These are phyloP conservation scores for Suillus placidus DNA, from an alignment of 768 basidiomycete genomes.

Conservation along the genomic window DNA sequence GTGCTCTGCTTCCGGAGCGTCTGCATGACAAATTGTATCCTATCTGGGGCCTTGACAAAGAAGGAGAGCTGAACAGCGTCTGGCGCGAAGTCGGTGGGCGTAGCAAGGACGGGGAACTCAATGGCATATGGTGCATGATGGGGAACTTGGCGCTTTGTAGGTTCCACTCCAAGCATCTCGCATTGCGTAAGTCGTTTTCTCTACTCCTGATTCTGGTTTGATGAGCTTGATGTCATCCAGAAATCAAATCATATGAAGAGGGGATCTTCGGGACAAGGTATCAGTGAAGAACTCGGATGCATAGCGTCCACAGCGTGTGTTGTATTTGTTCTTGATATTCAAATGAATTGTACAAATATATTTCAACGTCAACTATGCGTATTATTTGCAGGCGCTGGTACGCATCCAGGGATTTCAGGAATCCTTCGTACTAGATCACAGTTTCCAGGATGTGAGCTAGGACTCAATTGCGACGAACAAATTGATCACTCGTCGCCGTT, in stretches of 20 bases:
- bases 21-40: constrained; percentile 21
- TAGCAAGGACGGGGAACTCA: constrained; percentile 16
- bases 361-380: neutral
- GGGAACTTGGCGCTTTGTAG: constrained; percentile 65
- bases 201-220: neutral
- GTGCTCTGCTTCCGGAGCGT: constrained; percentile 23
- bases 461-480: neutral
- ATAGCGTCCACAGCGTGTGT: neutral
- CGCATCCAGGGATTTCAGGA: neutral
- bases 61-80: constrained; percentile 30
- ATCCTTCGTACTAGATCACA: neutral
- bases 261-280: constrained; percentile 41
- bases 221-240: constrained; percentile 34
- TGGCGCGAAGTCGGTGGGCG: constrained; percentile 53
- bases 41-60: constrained; percentile 35
- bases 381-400: neutral
- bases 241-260: constrained; percentile 71
- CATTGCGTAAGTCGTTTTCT: constrained; percentile 52
- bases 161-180: constrained; percentile 69
- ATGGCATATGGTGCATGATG: constrained; percentile 57
- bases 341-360: neutral
- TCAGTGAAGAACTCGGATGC: neutral
- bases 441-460: no score
- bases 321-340: neutral
- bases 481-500: neutral